A percentile compares a stretch with the other conserved stretches of the same genome.
These are phyloP conservation scores for Paecilomyces dactylethromorphus DNA, from an alignment of 2,329 filamentous ascomycete genomes.

Conservation along the genomic window DNA sequence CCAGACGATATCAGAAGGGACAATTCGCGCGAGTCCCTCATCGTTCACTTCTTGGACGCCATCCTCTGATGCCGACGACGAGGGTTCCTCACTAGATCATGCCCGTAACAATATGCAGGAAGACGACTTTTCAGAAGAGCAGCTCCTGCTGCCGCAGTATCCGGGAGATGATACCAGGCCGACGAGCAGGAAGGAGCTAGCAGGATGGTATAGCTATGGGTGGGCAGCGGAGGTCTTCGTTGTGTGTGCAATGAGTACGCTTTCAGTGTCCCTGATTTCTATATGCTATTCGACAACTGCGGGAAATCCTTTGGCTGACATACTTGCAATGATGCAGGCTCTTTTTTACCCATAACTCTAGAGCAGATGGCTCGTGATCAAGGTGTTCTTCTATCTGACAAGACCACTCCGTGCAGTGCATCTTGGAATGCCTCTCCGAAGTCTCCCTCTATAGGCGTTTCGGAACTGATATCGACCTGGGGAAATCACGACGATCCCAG, in stretches of 20 bases:
- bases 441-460: slow-evolving; percentile 11
- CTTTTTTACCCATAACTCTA: slow-evolving; percentile 91
- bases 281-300: neutral
- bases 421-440: slow-evolving; percentile 46
- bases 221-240: slow-evolving; percentile 97
- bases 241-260: slow-evolving; percentile 70
- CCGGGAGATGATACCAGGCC: slow-evolving; percentile 79
- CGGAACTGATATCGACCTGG: slow-evolving; percentile 11
- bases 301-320: slow-evolving; percentile 1
- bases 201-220: slow-evolving; percentile 92
- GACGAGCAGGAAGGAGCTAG: slow-evolving; percentile 79
- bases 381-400: slow-evolving; percentile 77
- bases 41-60: slow-evolving; percentile 50
- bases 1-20: slow-evolving; percentile 2
- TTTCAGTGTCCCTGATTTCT: neutral
- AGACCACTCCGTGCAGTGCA: slow-evolving; percentile 64
- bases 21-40: slow-evolving; percentile 46
- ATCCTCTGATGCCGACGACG: slow-evolving; percentile 64
- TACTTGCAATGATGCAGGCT: slow-evolving; percentile 49
- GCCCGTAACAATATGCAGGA: slow-evolving; percentile 33
- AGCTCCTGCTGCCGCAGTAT: slow-evolving; percentile 51
- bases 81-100: slow-evolving; percentile 45
- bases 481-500: slow-evolving; percentile 15
- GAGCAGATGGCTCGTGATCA: slow-evolving; percentile 91
- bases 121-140: slow-evolving; percentile 14